Conservation (phyloP, 2,329 filamentous ascomycete species). For the Claviceps africana region DNA sequence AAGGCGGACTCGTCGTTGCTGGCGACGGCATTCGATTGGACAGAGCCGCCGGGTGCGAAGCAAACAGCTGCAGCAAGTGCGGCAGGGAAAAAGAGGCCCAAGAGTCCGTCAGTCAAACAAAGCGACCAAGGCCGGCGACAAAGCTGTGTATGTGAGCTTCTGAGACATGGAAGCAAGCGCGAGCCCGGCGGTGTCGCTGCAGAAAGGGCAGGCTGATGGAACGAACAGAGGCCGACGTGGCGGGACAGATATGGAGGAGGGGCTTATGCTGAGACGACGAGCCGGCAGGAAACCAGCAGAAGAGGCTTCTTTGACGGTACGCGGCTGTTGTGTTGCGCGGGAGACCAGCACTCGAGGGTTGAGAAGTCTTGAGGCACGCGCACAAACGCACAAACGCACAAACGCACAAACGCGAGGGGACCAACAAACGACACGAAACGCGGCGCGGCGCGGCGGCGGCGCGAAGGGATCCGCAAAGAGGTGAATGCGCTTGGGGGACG, state of each 20-base stretch:
- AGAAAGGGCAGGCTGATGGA: neutral
- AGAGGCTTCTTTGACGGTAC: neutral
- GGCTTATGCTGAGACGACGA: neutral
- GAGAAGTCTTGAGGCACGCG: neutral
- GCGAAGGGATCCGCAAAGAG: neutral
- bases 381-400: too few species aligned
- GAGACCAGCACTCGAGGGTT: neutral
- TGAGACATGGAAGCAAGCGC: slow-evolving; percentile 6
- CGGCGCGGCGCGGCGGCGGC: neutral
- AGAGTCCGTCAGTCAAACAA: neutral
- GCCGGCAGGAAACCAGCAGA: neutral
- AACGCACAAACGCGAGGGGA: neutral
- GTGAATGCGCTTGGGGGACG: neutral
- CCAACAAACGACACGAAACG: neutral
- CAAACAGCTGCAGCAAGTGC: slow-evolving; percentile 1
- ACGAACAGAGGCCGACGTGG: neutral
- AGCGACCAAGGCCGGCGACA: neutral
- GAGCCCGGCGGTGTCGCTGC: neutral
- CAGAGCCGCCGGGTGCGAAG: neutral
- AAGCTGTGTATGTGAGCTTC: slow-evolving; percentile 2
- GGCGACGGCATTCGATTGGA: slow-evolving; percentile 10
- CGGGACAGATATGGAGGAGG: neutral
- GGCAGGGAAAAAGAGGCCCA: neutral
- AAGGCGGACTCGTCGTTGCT: slow-evolving; percentile 3
- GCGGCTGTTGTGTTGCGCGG: neutral